Evolutionary conservation across 2,329 filamentous ascomycete genomes (phyloP).

Genomic region (Talaromyces pinophilus): DNA sequence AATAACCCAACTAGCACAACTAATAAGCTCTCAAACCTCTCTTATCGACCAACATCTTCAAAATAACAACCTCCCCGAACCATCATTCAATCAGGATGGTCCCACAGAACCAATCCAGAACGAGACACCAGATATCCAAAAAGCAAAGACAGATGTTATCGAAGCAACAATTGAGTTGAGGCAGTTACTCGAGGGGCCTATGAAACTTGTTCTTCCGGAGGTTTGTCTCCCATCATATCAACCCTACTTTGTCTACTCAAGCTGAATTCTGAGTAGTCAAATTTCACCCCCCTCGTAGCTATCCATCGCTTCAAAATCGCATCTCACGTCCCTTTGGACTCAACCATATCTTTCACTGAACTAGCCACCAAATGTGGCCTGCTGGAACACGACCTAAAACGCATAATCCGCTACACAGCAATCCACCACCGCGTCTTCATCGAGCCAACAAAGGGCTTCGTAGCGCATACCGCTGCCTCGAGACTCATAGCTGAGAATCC

Average conservation of each 20-base stretch:
- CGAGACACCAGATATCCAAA: conserved; percentile 9
- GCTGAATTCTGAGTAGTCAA: not conserved
- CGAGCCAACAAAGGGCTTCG: conserved; percentile 22
- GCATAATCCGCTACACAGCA: conserved; percentile 22
- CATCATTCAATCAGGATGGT: conserved; percentile 19
- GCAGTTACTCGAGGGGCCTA: conserved; percentile 21
- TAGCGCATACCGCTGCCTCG: conserved; percentile 24
- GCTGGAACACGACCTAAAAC: conserved; percentile 18
- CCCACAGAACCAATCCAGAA: conserved; percentile 18
- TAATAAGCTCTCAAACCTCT: conserved; percentile 20
- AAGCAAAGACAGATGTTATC: conserved; percentile 19
- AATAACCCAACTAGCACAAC: conserved; percentile 21
- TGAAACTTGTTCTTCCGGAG: conserved; percentile 21
- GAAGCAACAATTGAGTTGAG: conserved; percentile 21
- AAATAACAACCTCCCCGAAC: conserved; percentile 16
- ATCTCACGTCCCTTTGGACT: conserved; percentile 9
- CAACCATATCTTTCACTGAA: conserved; percentile 14
- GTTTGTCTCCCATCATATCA: not conserved
- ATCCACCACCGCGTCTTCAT: conserved; percentile 23
- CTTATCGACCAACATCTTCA: conserved; percentile 19
- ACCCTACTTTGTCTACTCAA: not conserved
- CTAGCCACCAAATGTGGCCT: conserved; percentile 21
- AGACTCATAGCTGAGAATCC: conserved; percentile 20
- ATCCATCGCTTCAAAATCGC: conserved; percentile 23
- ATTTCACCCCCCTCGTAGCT: conserved; percentile 21